Conservation (phyloP, 495 filamentous ascomycete species). For the Trichodelitschia bisporula region DNA sequence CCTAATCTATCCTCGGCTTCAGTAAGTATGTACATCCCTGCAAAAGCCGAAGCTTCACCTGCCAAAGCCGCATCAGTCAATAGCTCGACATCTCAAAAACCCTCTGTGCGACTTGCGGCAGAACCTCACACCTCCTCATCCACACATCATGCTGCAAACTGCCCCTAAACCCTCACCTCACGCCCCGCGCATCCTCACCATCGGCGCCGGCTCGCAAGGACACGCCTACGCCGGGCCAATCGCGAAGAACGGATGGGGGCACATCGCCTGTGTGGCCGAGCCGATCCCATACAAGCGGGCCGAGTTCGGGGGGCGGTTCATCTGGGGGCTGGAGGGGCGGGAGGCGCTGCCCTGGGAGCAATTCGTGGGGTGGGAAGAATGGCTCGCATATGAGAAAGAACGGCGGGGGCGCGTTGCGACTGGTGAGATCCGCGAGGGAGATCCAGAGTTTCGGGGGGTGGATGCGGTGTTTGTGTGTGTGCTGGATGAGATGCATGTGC, state of each 20-base stretch:
- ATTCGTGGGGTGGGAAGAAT: conserved; percentile 53
- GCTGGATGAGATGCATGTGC: conserved; percentile 64
- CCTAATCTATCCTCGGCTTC: too few species aligned
- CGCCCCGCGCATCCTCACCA: conserved; percentile 39
- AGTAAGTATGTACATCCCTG: too few species aligned
- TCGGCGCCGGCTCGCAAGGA: conserved; percentile 64
- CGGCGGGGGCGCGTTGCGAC: conserved; percentile 19
- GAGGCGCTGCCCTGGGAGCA: conserved; percentile 26
- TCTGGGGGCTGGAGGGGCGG: conserved; percentile 30
- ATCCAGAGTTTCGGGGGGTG: conserved; percentile 20
- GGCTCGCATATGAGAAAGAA: conserved; percentile 34
- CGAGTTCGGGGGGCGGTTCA: conserved; percentile 37
- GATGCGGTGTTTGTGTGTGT: conserved; percentile 78
- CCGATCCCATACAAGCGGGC: conserved; percentile 54
- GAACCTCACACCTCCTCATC: too few species aligned
- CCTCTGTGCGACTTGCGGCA: too few species aligned
- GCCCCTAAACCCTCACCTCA: too few species aligned
- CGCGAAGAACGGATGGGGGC: conserved; percentile 21
- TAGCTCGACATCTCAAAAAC: too few species aligned
- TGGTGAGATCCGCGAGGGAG: conserved; percentile 3
- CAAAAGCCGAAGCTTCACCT: too few species aligned
- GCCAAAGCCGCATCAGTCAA: too few species aligned
- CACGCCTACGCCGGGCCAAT: conserved; percentile 44
- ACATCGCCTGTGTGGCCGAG: conserved; percentile 56
- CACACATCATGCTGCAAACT: too few species aligned